These are phyloP conservation scores for Spirogloea muscicola DNA, from an alignment of 139 green algal genomes.

Conservation along the genomic window DNA sequence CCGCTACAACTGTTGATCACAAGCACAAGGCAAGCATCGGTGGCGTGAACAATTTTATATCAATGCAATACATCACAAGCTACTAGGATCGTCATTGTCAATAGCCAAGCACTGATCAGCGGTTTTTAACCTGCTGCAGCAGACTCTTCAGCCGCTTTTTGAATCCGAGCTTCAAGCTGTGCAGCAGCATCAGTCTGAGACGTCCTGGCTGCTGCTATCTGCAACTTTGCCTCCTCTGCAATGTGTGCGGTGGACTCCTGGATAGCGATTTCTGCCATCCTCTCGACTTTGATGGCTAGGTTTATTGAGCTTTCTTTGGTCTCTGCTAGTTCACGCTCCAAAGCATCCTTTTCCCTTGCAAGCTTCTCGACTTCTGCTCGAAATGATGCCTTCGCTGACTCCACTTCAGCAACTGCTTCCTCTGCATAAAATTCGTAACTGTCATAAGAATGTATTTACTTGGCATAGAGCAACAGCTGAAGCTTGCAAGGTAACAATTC, in stretches of 20 bases:
- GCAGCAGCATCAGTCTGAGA: background rate
- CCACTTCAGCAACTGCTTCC: conserved; percentile 32
- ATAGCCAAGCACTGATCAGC: too few species aligned
- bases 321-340: conserved; percentile 26
- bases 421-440: too few species aligned
- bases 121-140: conserved; percentile 22
- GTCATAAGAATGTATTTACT: too few species aligned
- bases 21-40: too few species aligned
- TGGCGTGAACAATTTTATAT: too few species aligned
- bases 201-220: conserved; percentile 18
- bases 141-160: conserved; percentile 28
- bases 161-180: conserved; percentile 20
- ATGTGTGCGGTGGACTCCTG: conserved; percentile 12
- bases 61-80: too few species aligned
- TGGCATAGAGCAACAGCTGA: too few species aligned
- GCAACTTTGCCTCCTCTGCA: conserved; percentile 12
- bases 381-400: conserved; percentile 32
- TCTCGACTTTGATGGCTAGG: conserved; percentile 34
- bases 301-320: conserved; percentile 15
- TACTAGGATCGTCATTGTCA: too few species aligned
- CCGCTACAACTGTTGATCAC: conserved; percentile 36
- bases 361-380: conserved; percentile 16
- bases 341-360: conserved; percentile 17
- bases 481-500: too few species aligned
- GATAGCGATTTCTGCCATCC: conserved; percentile 29